Percentiles rank a stretch among this genome's conserved stretches.
These are phyloP conservation scores for Dipodascus albidus DNA, from an alignment of 805 yeast genomes.

Conservation along the genomic window DNA sequence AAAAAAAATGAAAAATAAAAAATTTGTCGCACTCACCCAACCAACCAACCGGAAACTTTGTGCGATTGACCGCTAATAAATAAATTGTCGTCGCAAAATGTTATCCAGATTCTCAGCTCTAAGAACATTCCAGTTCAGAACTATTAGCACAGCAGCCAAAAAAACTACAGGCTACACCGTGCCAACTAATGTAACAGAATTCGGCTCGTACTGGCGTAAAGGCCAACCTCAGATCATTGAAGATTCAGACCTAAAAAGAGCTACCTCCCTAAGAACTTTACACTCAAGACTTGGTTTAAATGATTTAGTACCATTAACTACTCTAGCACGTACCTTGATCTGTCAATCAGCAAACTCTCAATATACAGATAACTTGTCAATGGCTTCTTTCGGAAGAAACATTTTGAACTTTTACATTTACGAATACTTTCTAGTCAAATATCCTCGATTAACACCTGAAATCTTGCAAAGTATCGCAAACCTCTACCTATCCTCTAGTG, in stretches of 20 bases:
- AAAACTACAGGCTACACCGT: slow-evolving; percentile 5
- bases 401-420: slow-evolving; percentile 64
- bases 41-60: background rate
- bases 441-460: slow-evolving; percentile 83
- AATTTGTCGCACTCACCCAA: background rate
- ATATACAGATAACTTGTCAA: slow-evolving; percentile 62
- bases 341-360: slow-evolving; percentile 35
- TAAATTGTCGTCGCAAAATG: background rate
- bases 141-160: background rate
- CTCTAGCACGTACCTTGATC: slow-evolving; percentile 74
- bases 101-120: background rate
- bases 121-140: background rate
- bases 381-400: slow-evolving; percentile 73
- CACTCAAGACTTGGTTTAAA: slow-evolving; percentile 59
- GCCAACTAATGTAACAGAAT: slow-evolving; percentile 21
- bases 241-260: slow-evolving; percentile 42
- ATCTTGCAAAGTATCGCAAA: slow-evolving; percentile 68
- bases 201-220: slow-evolving; percentile 24
- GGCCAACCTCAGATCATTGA: slow-evolving; percentile 25
- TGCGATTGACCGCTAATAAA: background rate
- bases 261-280: slow-evolving; percentile 67
- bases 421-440: slow-evolving; percentile 59
- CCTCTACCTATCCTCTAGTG: slow-evolving; percentile 56
- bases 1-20: background rate
- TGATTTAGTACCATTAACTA: slow-evolving; percentile 40